phyloP scores from a whole-genome alignment of 208 protist genomes.

The Phytomonas sp. region DNA sequence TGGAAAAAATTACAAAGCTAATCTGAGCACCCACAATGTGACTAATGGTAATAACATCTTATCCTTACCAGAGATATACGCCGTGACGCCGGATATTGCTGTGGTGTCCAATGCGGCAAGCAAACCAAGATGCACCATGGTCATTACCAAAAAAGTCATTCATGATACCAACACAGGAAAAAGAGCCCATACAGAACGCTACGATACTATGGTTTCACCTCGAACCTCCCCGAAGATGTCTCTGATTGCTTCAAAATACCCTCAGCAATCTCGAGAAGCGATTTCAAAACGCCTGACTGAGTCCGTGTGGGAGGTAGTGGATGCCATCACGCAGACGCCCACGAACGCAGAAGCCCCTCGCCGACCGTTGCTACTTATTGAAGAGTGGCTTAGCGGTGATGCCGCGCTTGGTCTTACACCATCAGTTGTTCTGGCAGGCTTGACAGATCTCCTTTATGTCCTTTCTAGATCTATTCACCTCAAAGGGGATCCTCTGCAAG shows the following conservation, averaged over 20 bases:
- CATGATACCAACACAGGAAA: neutral
- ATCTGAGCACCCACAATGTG: neutral
- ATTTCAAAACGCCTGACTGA: neutral
- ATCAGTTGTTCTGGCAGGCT: neutral
- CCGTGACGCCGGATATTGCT: neutral
- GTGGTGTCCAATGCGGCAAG: neutral
- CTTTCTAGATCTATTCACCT: neutral
- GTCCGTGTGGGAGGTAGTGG: neutral
- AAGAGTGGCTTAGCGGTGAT: conserved; percentile 3
- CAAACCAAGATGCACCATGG: neutral
- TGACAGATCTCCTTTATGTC: conserved; percentile 1
- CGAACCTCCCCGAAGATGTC: neutral
- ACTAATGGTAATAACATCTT: neutral
- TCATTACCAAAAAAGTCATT: neutral
- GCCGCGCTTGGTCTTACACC: conserved; percentile 4
- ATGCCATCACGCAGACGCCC: neutral
- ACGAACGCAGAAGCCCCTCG: neutral
- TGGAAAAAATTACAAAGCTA: neutral
- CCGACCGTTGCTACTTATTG: conserved; percentile 1
- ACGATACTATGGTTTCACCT: neutral
- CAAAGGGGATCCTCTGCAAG: neutral
- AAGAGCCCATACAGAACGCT: neutral
- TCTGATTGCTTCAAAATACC: neutral
- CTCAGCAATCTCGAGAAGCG: neutral
- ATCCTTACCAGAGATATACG: neutral